A percentile compares a stretch with the other conserved stretches of the same genome.
These are phyloP conservation scores for Venturia asperata DNA, from an alignment of 2,329 filamentous ascomycete genomes.

Conservation along the genomic window DNA sequence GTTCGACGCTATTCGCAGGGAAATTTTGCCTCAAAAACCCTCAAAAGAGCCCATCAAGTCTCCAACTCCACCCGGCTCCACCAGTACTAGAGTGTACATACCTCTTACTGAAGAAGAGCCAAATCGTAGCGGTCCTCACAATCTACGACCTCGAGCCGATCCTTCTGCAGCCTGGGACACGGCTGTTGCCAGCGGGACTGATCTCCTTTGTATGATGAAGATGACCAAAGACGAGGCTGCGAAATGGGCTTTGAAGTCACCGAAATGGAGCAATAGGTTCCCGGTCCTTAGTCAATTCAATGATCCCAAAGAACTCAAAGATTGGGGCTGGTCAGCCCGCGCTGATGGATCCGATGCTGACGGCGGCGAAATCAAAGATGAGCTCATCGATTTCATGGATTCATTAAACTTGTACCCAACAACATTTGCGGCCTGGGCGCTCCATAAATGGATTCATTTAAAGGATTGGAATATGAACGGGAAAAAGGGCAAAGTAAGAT, in stretches of 20 bases:
- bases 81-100: background rate
- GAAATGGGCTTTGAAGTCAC: background rate
- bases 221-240: slow-evolving; percentile 2
- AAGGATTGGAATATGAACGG: background rate
- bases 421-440: background rate
- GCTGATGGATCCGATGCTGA: background rate
- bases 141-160: background rate
- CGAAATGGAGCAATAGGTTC: background rate
- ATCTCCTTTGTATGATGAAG: slow-evolving; percentile 1
- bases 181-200: background rate
- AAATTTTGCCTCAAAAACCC: background rate
- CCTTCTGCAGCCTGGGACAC: background rate
- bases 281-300: background rate
- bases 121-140: background rate
- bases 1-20: background rate
- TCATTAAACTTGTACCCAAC: background rate
- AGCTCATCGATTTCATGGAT: background rate
- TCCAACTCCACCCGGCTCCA: background rate
- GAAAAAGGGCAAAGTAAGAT: background rate
- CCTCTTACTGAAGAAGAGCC: background rate
- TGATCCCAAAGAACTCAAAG: background rate
- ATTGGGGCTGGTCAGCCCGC: background rate
- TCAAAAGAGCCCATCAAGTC: background rate
- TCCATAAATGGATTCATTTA: background rate
- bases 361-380: background rate